Evolutionary conservation across 164 flowering plant species (phyloP).

Genomic region (Vitis rupestris): DNA sequence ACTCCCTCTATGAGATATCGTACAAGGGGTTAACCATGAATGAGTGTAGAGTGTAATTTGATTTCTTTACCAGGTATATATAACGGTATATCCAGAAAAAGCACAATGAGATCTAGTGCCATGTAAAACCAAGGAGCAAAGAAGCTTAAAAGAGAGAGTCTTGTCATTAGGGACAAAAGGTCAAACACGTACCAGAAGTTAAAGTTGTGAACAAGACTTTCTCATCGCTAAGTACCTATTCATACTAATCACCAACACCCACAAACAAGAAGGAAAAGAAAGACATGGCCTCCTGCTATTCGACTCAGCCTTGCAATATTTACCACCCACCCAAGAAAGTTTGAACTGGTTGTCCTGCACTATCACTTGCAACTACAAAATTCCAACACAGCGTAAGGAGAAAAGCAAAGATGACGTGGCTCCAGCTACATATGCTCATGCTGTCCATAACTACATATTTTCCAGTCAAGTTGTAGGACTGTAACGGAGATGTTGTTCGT

Average conservation of each 20-base stretch:
- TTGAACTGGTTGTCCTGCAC: conserved; percentile 3
- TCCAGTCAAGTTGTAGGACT: conserved; percentile 33
- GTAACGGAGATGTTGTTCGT: conserved; percentile 83
- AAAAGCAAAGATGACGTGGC: neutral
- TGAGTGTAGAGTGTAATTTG: no score
- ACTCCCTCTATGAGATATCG: no score
- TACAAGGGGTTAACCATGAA: no score
- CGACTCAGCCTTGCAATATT: conserved; percentile 1
- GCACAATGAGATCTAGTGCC: no score
- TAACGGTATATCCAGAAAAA: no score
- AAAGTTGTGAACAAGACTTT: neutral
- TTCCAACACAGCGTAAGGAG: conserved; percentile 7
- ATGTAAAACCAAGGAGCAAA: no score
- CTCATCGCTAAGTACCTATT: neutral
- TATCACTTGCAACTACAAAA: conserved; percentile 16
- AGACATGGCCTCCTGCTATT: neutral
- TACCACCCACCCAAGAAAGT: neutral
- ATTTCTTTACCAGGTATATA: no score
- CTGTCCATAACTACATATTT: neutral
- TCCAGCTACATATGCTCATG: neutral
- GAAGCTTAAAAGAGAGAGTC: no score
- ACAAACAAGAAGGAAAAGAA: neutral
- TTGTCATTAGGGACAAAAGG: no score
- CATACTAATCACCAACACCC: neutral
- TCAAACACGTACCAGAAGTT: neutral